A percentile compares a stretch with the other conserved stretches of the same genome.
Evolutionary conservation across 2,329 filamentous ascomycete genomes (phyloP).

Genomic region (Blastomyces gilchristii): DNA sequence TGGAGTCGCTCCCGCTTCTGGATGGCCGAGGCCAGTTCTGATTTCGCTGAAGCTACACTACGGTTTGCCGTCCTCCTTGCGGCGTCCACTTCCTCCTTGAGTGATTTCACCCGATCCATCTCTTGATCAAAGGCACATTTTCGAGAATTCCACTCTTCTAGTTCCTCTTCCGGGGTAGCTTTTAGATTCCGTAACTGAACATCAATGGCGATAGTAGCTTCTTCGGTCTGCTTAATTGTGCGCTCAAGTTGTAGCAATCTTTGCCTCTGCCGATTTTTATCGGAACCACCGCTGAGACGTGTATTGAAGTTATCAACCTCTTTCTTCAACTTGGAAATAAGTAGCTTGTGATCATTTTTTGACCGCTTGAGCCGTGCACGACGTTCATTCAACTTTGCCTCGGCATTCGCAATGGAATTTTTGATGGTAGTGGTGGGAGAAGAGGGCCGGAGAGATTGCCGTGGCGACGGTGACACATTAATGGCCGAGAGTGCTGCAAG

Average conservation of each 20-base stretch:
- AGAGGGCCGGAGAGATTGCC: conserved; percentile 51
- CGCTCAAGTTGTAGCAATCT: conserved; percentile 52
- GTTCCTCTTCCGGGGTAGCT: conserved; percentile 48
- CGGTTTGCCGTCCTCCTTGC: conserved; percentile 43
- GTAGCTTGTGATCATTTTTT: conserved; percentile 52
- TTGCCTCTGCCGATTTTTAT: conserved; percentile 53
- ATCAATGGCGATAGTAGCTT: conserved; percentile 47
- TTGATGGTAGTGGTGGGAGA: conserved; percentile 55
- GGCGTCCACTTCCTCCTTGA: conserved; percentile 42
- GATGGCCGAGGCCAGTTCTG: conserved; percentile 42
- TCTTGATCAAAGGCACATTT: conserved; percentile 47
- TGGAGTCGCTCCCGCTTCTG: conserved; percentile 52
- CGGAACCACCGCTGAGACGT: conserved; percentile 49
- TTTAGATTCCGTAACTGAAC: conserved; percentile 46
- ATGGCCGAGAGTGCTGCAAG: conserved; percentile 22
- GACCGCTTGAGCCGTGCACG: conserved; percentile 49
- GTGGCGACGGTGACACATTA: conserved; percentile 40
- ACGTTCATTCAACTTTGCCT: conserved; percentile 50
- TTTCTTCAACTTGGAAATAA: conserved; percentile 48
- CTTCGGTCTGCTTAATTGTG: conserved; percentile 53
- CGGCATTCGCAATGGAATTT: conserved; percentile 53
- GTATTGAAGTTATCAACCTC: conserved; percentile 50
- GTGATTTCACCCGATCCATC: conserved; percentile 40
- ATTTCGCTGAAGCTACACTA: conserved; percentile 42
- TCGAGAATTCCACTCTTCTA: conserved; percentile 42